Evolutionary conservation across 495 filamentous ascomycete genomes (phyloP).

Genomic region (Clavariopsis aquatica): DNA sequence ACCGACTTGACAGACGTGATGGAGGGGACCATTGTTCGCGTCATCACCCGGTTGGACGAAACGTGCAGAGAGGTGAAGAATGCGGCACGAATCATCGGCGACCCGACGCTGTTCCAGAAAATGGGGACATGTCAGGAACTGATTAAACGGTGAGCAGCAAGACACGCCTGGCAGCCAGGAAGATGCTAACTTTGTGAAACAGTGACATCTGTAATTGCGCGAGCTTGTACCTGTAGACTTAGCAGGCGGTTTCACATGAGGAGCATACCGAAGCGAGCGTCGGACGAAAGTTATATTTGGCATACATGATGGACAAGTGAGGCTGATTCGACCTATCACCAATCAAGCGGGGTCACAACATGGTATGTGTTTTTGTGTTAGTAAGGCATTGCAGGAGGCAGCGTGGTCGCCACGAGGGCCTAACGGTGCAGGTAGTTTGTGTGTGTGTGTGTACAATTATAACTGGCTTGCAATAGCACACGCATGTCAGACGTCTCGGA

Average conservation of each 20-base stretch:
- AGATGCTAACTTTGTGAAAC: conserved; percentile 23
- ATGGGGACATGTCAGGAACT: conserved; percentile 96
- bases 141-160: conserved; percentile 75
- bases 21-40: conserved; percentile 93
- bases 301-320: conserved; percentile 3
- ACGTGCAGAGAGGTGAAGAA: conserved; percentile 97
- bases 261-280: conserved; percentile 12
- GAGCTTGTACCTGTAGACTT: conserved; percentile 34
- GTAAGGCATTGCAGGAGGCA: conserved; percentile 3
- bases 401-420: conserved; percentile 4
- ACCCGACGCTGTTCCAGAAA: conserved; percentile 88
- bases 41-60: conserved; percentile 90
- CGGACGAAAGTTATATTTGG: conserved; percentile 1
- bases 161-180: conserved; percentile 2
- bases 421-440: conserved; percentile 1
- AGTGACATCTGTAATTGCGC: conserved; percentile 40
- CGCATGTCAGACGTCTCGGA: conserved; percentile 1
- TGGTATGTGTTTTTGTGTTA: conserved; percentile 6
- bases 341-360: not conserved
- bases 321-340: not conserved
- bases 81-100: conserved; percentile 92
- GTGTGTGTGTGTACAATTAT: not conserved
- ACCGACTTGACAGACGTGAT: conserved; percentile 95
- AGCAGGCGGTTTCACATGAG: not conserved
- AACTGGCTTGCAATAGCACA: not conserved